Conservation (phyloP, 352 stramenopile genomes). For the Globisporangium uncinulatum region DNA sequence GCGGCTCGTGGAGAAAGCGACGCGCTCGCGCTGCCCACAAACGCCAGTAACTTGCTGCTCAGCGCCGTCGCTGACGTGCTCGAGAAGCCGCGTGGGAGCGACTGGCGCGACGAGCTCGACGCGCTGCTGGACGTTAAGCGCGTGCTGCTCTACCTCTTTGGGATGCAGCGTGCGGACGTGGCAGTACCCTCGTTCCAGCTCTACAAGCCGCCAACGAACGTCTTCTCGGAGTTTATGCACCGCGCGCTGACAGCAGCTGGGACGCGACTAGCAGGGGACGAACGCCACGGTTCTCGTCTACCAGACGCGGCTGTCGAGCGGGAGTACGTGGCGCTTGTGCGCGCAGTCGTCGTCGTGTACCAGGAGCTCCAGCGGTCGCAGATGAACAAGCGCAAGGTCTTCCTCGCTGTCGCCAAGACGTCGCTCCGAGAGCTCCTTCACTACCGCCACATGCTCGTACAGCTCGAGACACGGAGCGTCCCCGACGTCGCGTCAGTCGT, state of each 20-base stretch:
- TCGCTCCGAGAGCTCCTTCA: constrained; percentile 53
- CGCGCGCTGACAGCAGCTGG: constrained; percentile 29
- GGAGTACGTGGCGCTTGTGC: constrained; percentile 36
- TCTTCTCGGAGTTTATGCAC: constrained; percentile 70
- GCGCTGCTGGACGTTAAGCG: constrained; percentile 48
- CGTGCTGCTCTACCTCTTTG: constrained; percentile 68
- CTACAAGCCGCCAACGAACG: constrained; percentile 77
- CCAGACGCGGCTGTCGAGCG: constrained; percentile 1
- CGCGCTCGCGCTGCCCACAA: constrained; percentile 38
- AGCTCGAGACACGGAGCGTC: constrained; percentile 15
- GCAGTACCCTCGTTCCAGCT: constrained; percentile 53
- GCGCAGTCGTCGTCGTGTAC: constrained; percentile 56
- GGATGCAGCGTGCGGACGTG: constrained; percentile 15
- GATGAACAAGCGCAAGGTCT: constrained; percentile 88
- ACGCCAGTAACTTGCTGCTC: constrained; percentile 75
- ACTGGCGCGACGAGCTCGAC: constrained; percentile 12
- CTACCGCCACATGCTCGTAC: constrained; percentile 43
- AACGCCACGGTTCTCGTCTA: not conserved
- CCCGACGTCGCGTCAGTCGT: constrained; percentile 13
- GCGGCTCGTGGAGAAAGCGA: constrained; percentile 17
- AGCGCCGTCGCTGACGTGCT: constrained; percentile 55
- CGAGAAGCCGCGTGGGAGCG: constrained; percentile 15
- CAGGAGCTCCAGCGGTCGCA: constrained; percentile 79
- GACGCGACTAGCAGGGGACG: constrained; percentile 2
- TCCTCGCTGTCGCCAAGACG: constrained; percentile 74